Percentiles rank a stretch among this genome's conserved stretches.
Conservation (phyloP, 768 basidiomycete genomes). For the Tremella yokohamensis region DNA sequence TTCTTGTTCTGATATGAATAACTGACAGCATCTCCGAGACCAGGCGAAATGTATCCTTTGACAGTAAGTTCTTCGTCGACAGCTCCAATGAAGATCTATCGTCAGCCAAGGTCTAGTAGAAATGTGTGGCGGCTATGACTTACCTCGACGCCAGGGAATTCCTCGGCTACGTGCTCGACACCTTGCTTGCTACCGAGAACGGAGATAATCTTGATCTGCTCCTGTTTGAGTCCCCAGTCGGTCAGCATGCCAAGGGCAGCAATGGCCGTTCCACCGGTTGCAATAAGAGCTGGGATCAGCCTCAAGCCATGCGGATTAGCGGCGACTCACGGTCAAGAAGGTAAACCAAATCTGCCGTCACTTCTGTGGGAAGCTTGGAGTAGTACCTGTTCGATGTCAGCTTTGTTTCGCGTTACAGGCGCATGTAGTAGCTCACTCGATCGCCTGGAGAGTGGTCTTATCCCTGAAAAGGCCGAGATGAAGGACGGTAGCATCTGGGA, state of each 20-base stretch:
- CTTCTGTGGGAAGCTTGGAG: slow-evolving; percentile 75
- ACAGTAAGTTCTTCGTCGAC: slow-evolving; percentile 69
- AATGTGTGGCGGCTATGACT: slow-evolving; percentile 32
- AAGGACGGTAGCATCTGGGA: slow-evolving; percentile 83
- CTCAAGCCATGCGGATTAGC: not conserved
- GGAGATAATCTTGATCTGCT: slow-evolving; percentile 72
- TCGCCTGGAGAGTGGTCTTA: slow-evolving; percentile 70
- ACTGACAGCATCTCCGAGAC: slow-evolving; percentile 70
- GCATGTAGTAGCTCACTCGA: slow-evolving; percentile 55
- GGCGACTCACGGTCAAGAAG: slow-evolving; percentile 64
- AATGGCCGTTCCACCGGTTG: slow-evolving; percentile 86
- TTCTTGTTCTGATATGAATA: not conserved
- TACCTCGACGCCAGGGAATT: slow-evolving; percentile 76
- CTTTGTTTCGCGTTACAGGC: not conserved
- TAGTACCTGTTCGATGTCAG: slow-evolving; percentile 61
- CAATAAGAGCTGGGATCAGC: slow-evolving; percentile 58
- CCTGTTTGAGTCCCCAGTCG: slow-evolving; percentile 56
- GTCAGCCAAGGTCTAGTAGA: not conserved
- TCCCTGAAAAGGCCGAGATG: slow-evolving; percentile 84
- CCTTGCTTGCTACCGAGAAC: slow-evolving; percentile 77
- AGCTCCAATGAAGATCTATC: slow-evolving; percentile 79
- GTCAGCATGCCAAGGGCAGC: slow-evolving; percentile 71
- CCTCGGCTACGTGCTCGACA: slow-evolving; percentile 61
- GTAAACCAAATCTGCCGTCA: slow-evolving; percentile 77
- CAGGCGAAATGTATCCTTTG: slow-evolving; percentile 80